Base-by-base conservation (phyloP, 2,329 filamentous ascomycete genomes). In the Aquanectria penicillioides region DNA sequence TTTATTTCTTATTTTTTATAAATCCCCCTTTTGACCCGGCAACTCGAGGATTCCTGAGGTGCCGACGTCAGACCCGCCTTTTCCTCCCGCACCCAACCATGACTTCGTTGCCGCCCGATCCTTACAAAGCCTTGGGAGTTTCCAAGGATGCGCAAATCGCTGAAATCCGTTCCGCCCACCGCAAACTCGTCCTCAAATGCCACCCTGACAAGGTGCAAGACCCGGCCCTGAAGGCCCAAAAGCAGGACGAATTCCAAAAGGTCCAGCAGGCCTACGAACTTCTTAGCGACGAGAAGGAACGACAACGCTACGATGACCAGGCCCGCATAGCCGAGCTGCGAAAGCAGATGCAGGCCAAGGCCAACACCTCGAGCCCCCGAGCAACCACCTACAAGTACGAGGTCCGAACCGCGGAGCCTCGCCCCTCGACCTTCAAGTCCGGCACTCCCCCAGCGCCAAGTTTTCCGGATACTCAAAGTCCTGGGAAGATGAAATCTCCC, bases 251-350 rank as follows among this genome's bases (percentile, higher is more conserved):
- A 76, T 99, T 98, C 71, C 93, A 97, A 77, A 89, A 88, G 73
- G 92, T 98, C 28, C 94, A 97, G 75, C 87, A 94, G 69, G 94
- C 95, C 47, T 99, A 97, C 77, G 95, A 98, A 77, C 82, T 95
- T 25, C 86, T 99, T 60, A 91, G 87, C 70, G 89, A 97, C 72
- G 90, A 94, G 23, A 82, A 80, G 6, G 87, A 89, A 72, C 83
- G 92, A 59, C 77, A 81, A 57, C 87, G 88, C 66, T 97, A 97
- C 75, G 93, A 98, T 76, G 88, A 93, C 49, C 85, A 89, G 72
- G 81, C 90, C 61, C 87, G 83, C 69, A 75, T 94, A 62, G 86
- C 85, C 47, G 86, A 89, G 72, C 77, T 92, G 69, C 84, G 84
- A 72, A 86, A 85, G 75, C 77, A 85, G 66, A 70, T 79, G 63